A percentile compares a stretch with the other conserved stretches of the same genome.
These are phyloP conservation scores for Dactylonectria macrodidyma DNA, from an alignment of 2,329 filamentous ascomycete species.

Conservation along the genomic window DNA sequence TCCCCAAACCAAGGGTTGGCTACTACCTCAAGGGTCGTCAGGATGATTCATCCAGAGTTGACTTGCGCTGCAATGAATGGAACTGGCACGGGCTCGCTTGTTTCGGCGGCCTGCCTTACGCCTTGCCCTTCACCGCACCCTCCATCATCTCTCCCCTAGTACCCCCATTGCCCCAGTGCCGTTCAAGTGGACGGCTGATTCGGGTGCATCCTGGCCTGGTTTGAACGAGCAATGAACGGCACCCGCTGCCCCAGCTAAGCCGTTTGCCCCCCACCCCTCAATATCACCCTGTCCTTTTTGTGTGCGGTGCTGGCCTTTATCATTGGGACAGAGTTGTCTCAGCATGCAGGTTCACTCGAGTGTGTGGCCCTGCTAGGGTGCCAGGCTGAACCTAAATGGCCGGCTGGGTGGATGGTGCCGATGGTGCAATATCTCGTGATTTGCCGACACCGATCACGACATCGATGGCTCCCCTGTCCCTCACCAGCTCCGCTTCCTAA, in stretches of 20 bases:
- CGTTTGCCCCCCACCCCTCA: conserved; percentile 27
- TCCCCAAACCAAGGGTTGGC: too few species aligned
- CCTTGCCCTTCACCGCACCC: conserved; percentile 20
- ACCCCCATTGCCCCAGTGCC: conserved; percentile 14
- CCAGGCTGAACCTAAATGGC: conserved; percentile 45
- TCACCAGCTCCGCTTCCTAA: conserved; percentile 44
- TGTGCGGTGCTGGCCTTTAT: conserved; percentile 32
- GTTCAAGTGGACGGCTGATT: conserved; percentile 42
- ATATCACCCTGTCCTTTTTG: conserved; percentile 34
- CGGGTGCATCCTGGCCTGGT: conserved; percentile 32
- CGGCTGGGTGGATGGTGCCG: conserved; percentile 60
- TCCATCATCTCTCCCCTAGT: too few species aligned
- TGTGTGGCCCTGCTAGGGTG: conserved; percentile 41
- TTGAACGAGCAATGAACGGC: conserved; percentile 35
- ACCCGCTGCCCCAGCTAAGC: conserved; percentile 31
- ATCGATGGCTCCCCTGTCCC: conserved; percentile 43
- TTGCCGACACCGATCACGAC: conserved; percentile 51
- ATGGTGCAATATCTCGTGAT: conserved; percentile 77
- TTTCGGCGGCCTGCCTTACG: conserved; percentile 18
- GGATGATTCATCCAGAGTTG: conserved; percentile 19
- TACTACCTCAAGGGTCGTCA: conserved; percentile 4
- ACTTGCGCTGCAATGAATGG: conserved; percentile 23
- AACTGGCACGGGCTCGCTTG: conserved; percentile 7
- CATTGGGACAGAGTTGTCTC: conserved; percentile 45
- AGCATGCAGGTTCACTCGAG: conserved; percentile 36